Percentiles rank a stretch among this genome's conserved stretches.
phyloP scores from a whole-genome alignment of 176 grass and related monocot species.

The Avena eriantha region DNA sequence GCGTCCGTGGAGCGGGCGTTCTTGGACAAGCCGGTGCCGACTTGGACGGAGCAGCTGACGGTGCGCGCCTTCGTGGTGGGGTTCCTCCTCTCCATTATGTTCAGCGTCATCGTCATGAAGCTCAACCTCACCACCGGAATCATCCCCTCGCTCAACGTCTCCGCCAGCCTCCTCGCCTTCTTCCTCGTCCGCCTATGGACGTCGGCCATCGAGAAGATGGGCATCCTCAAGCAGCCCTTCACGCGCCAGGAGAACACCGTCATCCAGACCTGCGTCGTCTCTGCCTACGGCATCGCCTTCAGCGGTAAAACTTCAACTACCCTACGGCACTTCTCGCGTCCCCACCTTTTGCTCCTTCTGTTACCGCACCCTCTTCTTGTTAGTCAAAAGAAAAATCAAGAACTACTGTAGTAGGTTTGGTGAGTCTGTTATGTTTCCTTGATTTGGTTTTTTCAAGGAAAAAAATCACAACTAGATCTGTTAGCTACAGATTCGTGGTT shows the following conservation, averaged over 20 bases:
- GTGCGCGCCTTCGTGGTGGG: constrained; percentile 68
- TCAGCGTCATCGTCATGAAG: constrained; percentile 87
- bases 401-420: not conserved
- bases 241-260: constrained; percentile 87
- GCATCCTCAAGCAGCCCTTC: constrained; percentile 53
- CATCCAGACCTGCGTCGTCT: constrained; percentile 80
- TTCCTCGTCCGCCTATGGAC: constrained; percentile 70
- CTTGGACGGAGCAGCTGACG: constrained; percentile 76
- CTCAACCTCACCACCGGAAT: constrained; percentile 84
- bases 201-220: constrained; percentile 45
- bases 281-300: constrained; percentile 64
- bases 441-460: not conserved
- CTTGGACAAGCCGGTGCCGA: constrained; percentile 53
- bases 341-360: not conserved
- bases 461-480: constrained; percentile 11
- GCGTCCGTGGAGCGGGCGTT: constrained; percentile 62
- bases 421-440: not conserved
- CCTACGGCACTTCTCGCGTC: not conserved
- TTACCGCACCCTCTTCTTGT: not conserved
- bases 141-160: constrained; percentile 86
- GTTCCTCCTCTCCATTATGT: constrained; percentile 53
- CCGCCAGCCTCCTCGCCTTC: constrained; percentile 69
- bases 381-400: not conserved
- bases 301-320: constrained; percentile 51
- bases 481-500: too few relatives aligned